A percentile compares a stretch with the other conserved stretches of the same genome.
Conservation (phyloP, 2,329 filamentous ascomycete species). For the Salinomyces thailandicus region DNA sequence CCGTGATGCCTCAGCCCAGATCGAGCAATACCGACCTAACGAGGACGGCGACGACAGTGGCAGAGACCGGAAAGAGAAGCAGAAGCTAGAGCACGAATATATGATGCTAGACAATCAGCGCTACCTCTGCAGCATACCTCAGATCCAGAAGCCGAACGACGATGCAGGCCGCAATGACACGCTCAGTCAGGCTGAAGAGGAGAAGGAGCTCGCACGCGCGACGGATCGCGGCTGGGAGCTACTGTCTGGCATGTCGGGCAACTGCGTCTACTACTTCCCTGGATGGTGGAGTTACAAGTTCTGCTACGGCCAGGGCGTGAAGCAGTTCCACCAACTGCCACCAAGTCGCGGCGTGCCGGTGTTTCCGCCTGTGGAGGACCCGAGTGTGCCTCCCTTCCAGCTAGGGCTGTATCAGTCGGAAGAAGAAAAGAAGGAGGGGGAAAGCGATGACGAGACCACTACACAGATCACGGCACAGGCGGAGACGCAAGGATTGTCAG, state of each 20-base stretch:
- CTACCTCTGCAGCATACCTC: constrained; percentile 78
- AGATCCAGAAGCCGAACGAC: constrained; percentile 45
- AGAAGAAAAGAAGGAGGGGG: constrained; percentile 19
- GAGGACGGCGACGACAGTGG: constrained; percentile 4
- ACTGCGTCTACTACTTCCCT: constrained; percentile 71
- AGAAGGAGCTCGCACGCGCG: constrained; percentile 67
- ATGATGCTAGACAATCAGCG: constrained; percentile 59
- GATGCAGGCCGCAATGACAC: constrained; percentile 19
- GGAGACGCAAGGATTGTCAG: neutral
- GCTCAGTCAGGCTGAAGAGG: constrained; percentile 51
- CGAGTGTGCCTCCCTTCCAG: constrained; percentile 62
- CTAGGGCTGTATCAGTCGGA: constrained; percentile 51
- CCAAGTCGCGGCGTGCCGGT: constrained; percentile 55
- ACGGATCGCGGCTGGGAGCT: constrained; percentile 71
- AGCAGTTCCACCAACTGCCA: constrained; percentile 79
- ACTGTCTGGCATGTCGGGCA: constrained; percentile 62
- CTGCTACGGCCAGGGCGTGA: constrained; percentile 78
- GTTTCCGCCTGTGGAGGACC: constrained; percentile 67
- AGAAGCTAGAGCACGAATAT: constrained; percentile 50
- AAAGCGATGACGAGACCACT: constrained; percentile 16
- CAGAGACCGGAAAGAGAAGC: constrained; percentile 8
- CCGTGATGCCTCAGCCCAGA: constrained; percentile 5
- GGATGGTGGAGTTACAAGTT: constrained; percentile 97
- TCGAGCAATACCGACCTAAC: constrained; percentile 14
- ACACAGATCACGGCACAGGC: constrained; percentile 10